Conservation (phyloP, 495 filamentous ascomycete genomes). For the Tuber brumale region DNA sequence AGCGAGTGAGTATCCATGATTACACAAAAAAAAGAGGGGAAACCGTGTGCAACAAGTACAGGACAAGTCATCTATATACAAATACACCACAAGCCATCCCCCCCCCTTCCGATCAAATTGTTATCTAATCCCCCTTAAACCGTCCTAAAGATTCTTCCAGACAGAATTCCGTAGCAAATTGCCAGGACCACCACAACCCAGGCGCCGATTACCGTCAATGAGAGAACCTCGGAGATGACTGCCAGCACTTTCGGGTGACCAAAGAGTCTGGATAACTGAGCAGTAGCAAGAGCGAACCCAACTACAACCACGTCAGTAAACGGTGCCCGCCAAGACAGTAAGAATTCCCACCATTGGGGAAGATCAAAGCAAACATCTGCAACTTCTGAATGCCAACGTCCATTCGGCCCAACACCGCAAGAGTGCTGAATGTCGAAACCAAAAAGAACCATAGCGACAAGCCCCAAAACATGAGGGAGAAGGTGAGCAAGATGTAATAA, state of each 20-base stretch:
- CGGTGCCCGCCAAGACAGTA: background rate
- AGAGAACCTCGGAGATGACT: conserved; percentile 18
- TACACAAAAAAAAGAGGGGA: background rate
- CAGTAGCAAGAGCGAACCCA: conserved; percentile 30
- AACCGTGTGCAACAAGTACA: background rate
- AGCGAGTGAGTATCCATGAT: conserved; percentile 4
- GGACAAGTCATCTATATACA: background rate
- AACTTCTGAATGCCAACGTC: conserved; percentile 28
- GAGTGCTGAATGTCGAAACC: conserved; percentile 23
- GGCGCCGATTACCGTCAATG: conserved; percentile 10
- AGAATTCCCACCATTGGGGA: conserved; percentile 27
- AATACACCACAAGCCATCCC: background rate
- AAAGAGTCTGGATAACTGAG: conserved; percentile 23
- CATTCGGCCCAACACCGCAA: conserved; percentile 22
- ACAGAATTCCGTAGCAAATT: conserved; percentile 24
- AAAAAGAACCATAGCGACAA: conserved; percentile 36
- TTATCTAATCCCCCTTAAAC: background rate
- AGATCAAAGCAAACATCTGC: conserved; percentile 34
- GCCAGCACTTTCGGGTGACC: conserved; percentile 26
- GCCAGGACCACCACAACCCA: conserved; percentile 29
- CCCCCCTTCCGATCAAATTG: too few species aligned
- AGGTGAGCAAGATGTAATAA: conserved; percentile 29
- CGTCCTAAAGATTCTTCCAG: conserved; percentile 31
- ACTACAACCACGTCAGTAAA: conserved; percentile 9
- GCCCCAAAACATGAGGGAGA: conserved; percentile 37